These are phyloP conservation scores for Tylopilus balloui DNA, from an alignment of 768 basidiomycete genomes.

Conservation along the genomic window DNA sequence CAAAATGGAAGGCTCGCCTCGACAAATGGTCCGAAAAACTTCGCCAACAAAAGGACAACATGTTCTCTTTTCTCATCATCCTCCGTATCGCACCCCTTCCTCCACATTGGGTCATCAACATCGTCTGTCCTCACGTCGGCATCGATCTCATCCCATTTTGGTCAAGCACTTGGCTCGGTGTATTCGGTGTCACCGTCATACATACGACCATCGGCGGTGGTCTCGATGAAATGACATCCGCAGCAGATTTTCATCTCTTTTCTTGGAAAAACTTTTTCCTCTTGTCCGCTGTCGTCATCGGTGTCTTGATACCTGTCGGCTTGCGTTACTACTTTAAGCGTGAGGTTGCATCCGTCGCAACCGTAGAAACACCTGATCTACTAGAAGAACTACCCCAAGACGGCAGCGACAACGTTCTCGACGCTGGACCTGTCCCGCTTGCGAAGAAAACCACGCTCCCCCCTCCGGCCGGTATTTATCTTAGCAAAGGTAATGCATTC, in stretches of 20 bases:
- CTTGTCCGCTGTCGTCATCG: constrained; percentile 78
- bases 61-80: constrained; percentile 92
- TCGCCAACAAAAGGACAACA: constrained; percentile 70
- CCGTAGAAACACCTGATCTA: constrained; percentile 32
- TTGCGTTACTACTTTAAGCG: constrained; percentile 77
- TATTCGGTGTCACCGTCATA: constrained; percentile 87
- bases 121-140: constrained; percentile 88
- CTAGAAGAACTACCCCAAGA: constrained; percentile 35
- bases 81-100: constrained; percentile 91
- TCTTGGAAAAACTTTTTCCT: constrained; percentile 89
- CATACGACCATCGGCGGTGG: constrained; percentile 94
- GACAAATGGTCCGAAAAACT: constrained; percentile 83
- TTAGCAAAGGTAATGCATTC: constrained; percentile 36
- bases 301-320: constrained; percentile 91
- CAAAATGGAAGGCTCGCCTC: constrained; percentile 77
- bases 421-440: constrained; percentile 48
- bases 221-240: constrained; percentile 91
- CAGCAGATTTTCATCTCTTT: constrained; percentile 90
- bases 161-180: constrained; percentile 84
- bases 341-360: constrained; percentile 43
- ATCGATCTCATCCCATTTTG: constrained; percentile 85
- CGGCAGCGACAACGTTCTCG: constrained; percentile 48
- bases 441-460: constrained; percentile 38
- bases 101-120: constrained; percentile 95
- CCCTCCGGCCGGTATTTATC: constrained; percentile 30